These are phyloP conservation scores for Aspergillus spinulosporus DNA, from an alignment of 2,329 filamentous ascomycete genomes.

Conservation along the genomic window DNA sequence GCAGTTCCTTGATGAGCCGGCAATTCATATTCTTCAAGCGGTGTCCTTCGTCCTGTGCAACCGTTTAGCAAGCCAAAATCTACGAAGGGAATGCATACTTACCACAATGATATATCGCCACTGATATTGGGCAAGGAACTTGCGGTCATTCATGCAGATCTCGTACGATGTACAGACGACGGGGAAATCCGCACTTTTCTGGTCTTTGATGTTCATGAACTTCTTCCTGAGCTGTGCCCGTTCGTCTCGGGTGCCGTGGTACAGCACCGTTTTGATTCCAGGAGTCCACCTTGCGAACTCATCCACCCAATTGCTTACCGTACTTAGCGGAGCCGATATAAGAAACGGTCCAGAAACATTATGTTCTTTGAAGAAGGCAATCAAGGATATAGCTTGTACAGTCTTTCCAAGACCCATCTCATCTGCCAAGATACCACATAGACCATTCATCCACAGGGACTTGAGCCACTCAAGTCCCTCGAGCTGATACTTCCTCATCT, in stretches of 20 bases:
- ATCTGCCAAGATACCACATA: conserved; percentile 88
- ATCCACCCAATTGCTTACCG: conserved; percentile 91
- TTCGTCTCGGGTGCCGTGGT: conserved; percentile 80
- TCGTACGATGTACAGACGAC: conserved; percentile 95
- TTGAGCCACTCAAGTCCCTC: conserved; percentile 94
- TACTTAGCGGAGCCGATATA: conserved; percentile 86
- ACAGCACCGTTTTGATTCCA: conserved; percentile 81
- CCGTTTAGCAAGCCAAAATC: conserved; percentile 36
- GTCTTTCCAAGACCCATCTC: conserved; percentile 96
- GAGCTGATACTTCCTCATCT: conserved; percentile 91
- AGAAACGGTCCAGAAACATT: conserved; percentile 87
- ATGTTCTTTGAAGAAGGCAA: conserved; percentile 83
- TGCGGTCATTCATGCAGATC: conserved; percentile 88
- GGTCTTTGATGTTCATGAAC: conserved; percentile 65
- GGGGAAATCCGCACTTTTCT: conserved; percentile 73
- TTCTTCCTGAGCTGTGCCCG: conserved; percentile 73
- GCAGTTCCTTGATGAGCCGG: conserved; percentile 81
- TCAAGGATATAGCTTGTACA: conserved; percentile 82
- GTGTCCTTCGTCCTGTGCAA: conserved; percentile 79
- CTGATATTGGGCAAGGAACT: conserved; percentile 75
- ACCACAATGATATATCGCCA: conserved; percentile 98
- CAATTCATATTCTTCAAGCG: conserved; percentile 97
- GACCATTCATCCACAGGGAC: conserved; percentile 78
- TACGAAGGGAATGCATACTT: conserved; percentile 21
- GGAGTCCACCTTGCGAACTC: conserved; percentile 93